Conservation (phyloP, 306 rosid genomes). For the Cicer yamashitae region DNA sequence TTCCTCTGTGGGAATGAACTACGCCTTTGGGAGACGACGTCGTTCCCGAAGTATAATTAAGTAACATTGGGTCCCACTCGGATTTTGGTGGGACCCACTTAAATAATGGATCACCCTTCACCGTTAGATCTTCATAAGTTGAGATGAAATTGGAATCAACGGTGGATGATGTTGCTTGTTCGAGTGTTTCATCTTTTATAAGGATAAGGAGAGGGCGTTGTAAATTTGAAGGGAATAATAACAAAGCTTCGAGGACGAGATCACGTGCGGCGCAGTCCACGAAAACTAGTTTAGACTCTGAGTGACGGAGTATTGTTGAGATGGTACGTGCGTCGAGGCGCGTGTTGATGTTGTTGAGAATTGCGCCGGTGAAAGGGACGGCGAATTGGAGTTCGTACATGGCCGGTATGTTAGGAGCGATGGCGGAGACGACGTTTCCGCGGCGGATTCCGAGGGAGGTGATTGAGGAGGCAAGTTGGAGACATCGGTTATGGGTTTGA, state of each 20-base stretch:
- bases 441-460: slow-evolving; percentile 55
- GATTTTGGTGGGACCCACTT: slow-evolving; percentile 50
- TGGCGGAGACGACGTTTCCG: slow-evolving; percentile 61
- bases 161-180: not conserved
- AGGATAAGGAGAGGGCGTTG: slow-evolving; percentile 55
- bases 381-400: slow-evolving; percentile 87
- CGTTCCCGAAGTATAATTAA: slow-evolving; percentile 75
- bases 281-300: slow-evolving; percentile 62
- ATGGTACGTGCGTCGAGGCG: slow-evolving; percentile 71
- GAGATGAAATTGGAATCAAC: slow-evolving; percentile 36
- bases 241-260: slow-evolving; percentile 51
- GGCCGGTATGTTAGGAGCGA: slow-evolving; percentile 79
- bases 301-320: slow-evolving; percentile 61
- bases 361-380: slow-evolving; percentile 72
- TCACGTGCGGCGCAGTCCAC: slow-evolving; percentile 53
- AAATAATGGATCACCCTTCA: slow-evolving; percentile 54
- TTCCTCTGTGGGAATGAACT: slow-evolving; percentile 65
- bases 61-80: slow-evolving; percentile 68
- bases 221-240: slow-evolving; percentile 40
- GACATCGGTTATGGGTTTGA: slow-evolving; percentile 58
- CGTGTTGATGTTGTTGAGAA: slow-evolving; percentile 68
- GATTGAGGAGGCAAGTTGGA: slow-evolving; percentile 64
- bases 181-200: slow-evolving; percentile 42
- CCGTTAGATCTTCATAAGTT: slow-evolving; percentile 51
- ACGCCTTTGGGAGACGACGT: slow-evolving; percentile 82